Conservation (phyloP, 1,284 basidiomycete species). For the Polyporus tsugae region DNA sequence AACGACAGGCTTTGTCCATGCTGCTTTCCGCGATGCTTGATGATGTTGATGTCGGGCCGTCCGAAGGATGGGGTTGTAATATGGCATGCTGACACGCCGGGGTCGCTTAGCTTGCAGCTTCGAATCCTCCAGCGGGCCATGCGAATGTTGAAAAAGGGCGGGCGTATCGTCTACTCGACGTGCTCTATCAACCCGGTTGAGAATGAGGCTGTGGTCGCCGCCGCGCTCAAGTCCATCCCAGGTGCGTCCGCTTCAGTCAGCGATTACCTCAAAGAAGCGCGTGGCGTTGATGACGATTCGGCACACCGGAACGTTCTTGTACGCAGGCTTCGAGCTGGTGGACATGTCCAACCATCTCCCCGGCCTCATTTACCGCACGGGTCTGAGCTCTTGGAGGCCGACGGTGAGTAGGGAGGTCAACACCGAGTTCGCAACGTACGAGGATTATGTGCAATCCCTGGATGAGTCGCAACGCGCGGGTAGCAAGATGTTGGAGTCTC, state of each 20-base stretch:
- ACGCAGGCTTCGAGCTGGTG: conserved; percentile 79
- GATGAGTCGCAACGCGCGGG: conserved; percentile 57
- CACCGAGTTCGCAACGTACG: conserved; percentile 60
- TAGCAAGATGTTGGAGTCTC: conserved; percentile 70
- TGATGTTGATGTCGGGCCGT: not conserved
- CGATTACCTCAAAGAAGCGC: conserved; percentile 20
- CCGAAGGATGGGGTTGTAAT: not conserved
- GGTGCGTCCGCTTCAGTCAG: conserved; percentile 51
- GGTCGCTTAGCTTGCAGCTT: conserved; percentile 76
- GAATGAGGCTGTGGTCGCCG: conserved; percentile 96
- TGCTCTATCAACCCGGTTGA: conserved; percentile 98
- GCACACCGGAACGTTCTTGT: conserved; percentile 11
- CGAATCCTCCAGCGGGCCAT: conserved; percentile 94
- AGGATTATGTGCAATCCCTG: conserved; percentile 59
- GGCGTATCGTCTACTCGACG: conserved; percentile 96
- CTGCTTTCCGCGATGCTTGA: not conserved
- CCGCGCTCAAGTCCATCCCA: conserved; percentile 76
- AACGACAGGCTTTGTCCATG: not conserved
- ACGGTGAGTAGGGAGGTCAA: conserved; percentile 57
- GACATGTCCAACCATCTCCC: conserved; percentile 82
- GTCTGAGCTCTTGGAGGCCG: conserved; percentile 81
- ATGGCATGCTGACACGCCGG: conserved; percentile 5
- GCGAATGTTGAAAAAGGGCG: conserved; percentile 86
- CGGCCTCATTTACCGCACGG: conserved; percentile 77
- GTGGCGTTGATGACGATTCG: not conserved